Percentiles rank a stretch among this genome's conserved stretches.
These are phyloP conservation scores for Leishmania aethiopica DNA, from an alignment of 208 protist genomes.

Conservation along the genomic window DNA sequence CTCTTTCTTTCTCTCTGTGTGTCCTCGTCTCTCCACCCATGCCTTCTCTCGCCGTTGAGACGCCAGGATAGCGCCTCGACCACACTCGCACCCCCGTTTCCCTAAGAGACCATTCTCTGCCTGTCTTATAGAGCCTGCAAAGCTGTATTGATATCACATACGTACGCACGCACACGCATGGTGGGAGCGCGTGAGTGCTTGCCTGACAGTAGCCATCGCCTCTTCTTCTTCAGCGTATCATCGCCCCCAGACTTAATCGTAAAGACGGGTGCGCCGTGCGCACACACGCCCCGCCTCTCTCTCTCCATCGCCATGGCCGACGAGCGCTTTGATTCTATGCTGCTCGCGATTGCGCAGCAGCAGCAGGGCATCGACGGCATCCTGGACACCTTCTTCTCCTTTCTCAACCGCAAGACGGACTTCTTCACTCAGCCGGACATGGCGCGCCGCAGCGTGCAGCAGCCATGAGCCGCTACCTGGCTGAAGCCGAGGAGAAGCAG, in stretches of 20 bases:
- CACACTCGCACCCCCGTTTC: not conserved
- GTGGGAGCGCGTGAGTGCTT: not conserved
- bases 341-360: constrained; percentile 93
- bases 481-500: constrained; percentile 54
- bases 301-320: constrained; percentile 34
- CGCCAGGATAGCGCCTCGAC: not conserved
- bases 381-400: constrained; percentile 92
- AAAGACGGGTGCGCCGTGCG: not conserved
- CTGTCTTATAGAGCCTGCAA: not conserved
- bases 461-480: constrained; percentile 63
- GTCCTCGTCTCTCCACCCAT: not conserved
- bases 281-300: not conserved
- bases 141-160: not conserved
- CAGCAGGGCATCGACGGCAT: constrained; percentile 90
- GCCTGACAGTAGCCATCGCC: not conserved
- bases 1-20: not conserved
- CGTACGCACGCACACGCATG: not conserved
- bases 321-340: constrained; percentile 86
- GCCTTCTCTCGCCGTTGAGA: not conserved
- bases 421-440: constrained; percentile 90
- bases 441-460: constrained; percentile 54
- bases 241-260: not conserved
- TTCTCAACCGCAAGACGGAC: constrained; percentile 92
- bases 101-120: not conserved
- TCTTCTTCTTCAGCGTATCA: not conserved